Conservation (phyloP, 2,329 filamentous ascomycete species). For the Phyllosticta citrichinensis region DNA sequence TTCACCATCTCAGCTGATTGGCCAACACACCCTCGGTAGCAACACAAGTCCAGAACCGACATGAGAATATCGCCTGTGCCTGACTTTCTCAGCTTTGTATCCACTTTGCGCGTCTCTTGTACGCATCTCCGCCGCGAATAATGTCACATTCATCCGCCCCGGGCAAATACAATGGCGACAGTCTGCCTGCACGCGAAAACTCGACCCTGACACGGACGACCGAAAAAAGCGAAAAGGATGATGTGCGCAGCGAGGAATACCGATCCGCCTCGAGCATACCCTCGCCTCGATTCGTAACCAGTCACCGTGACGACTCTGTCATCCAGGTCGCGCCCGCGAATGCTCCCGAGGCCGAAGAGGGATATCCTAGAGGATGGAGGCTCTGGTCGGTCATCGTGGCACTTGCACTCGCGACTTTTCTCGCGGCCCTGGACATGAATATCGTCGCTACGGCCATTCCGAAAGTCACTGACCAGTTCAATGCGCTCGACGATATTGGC, state of each 20-base stretch:
- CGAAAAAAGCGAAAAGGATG: not conserved
- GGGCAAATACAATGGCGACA: not conserved
- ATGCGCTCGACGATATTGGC: constrained; percentile 21
- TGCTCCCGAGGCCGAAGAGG: not conserved
- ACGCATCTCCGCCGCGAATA: not conserved
- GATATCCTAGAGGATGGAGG: not conserved
- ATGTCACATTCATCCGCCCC: not conserved
- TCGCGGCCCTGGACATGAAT: not conserved
- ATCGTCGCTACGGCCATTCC: constrained; percentile 22
- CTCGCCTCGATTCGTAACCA: not conserved
- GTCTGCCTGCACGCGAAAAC: not conserved
- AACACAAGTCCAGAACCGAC: not conserved
- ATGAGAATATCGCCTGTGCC: not conserved
- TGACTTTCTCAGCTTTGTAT: not conserved
- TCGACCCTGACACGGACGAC: not conserved
- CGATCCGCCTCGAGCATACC: not conserved
- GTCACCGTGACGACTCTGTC: not conserved
- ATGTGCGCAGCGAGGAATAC: not conserved
- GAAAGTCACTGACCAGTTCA: constrained; percentile 20
- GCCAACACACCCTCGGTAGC: not conserved
- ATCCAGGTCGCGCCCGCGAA: not conserved
- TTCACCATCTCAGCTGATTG: not conserved
- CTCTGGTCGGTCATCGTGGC: not conserved
- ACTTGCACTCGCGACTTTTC: not conserved
- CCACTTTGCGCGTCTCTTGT: not conserved